phyloP scores from a whole-genome alignment of 2,329 filamentous ascomycete genomes.

The Thelonectria discophora region DNA sequence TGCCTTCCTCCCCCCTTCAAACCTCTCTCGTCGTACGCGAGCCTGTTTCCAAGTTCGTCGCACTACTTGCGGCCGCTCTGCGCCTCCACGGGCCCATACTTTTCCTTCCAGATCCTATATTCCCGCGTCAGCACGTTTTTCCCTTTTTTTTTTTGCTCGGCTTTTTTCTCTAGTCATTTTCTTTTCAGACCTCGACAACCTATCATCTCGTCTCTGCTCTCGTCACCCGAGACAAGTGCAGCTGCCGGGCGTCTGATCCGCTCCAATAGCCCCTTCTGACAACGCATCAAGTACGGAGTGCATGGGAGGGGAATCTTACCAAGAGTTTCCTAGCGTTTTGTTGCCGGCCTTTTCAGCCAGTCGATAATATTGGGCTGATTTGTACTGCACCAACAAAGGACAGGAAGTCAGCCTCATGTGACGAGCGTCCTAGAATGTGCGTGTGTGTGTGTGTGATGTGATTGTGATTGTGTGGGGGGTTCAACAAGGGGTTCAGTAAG shows the following conservation, averaged over 20 bases:
- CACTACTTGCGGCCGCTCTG: slow-evolving; percentile 52
- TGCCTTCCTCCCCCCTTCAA: not conserved
- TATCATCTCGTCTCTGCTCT: slow-evolving; percentile 25
- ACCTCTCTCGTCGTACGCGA: slow-evolving; percentile 23
- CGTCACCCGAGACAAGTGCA: slow-evolving; percentile 12
- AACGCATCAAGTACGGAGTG: slow-evolving; percentile 35
- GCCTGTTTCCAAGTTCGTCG: slow-evolving; percentile 15
- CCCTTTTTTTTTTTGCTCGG: not conserved
- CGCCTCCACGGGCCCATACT: slow-evolving; percentile 69
- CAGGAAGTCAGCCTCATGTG: slow-evolving; percentile 61
- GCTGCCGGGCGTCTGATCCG: slow-evolving; percentile 2
- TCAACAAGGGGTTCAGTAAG: slow-evolving; percentile 1
- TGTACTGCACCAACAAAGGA: slow-evolving; percentile 63
- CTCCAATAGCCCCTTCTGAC: slow-evolving; percentile 23
- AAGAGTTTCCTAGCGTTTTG: slow-evolving; percentile 93
- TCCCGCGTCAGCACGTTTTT: slow-evolving; percentile 31
- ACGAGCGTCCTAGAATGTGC: slow-evolving; percentile 31
- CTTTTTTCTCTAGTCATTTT: no score
- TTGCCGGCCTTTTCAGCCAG: slow-evolving; percentile 87
- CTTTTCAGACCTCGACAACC: slow-evolving; percentile 12
- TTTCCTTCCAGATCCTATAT: slow-evolving; percentile 97
- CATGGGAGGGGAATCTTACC: slow-evolving; percentile 76
- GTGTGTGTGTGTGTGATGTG: no score
- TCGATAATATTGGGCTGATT: slow-evolving; percentile 89
- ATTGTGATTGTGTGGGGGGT: slow-evolving; percentile 19